These are phyloP conservation scores for Clausena lansium DNA, from an alignment of 345 rosid genomes.

Conservation along the genomic window DNA sequence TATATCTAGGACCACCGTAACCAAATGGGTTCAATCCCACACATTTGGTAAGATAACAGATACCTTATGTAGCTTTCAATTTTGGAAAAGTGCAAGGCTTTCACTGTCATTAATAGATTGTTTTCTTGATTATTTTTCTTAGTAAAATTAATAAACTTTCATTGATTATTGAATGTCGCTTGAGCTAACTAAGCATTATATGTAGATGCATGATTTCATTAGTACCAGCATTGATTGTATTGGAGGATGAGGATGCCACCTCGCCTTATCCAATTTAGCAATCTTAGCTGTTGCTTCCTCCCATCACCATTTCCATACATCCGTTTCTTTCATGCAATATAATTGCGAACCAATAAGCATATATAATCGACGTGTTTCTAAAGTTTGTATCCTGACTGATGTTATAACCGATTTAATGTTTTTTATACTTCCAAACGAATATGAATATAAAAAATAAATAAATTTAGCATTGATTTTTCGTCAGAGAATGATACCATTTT, in stretches of 20 bases:
- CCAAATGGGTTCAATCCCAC: background rate
- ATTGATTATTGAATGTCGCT: background rate
- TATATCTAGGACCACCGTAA: background rate
- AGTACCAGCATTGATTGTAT: background rate
- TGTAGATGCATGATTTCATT: background rate
- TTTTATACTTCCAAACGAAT: background rate
- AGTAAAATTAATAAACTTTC: background rate
- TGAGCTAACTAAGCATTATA: background rate
- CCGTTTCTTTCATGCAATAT: background rate
- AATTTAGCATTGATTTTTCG: background rate
- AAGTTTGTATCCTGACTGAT: background rate
- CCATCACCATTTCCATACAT: background rate
- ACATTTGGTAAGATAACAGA: background rate
- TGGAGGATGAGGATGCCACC: conserved; percentile 12
- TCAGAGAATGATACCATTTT: background rate
- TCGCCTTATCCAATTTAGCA: conserved; percentile 7
- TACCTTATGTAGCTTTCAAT: background rate
- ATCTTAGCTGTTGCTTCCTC: background rate
- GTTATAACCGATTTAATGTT: background rate
- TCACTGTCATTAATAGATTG: background rate
- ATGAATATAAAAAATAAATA: background rate
- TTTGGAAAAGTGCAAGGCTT: background rate
- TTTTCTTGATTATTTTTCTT: background rate
- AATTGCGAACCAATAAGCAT: background rate
- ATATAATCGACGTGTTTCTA: background rate